phyloP scores from a whole-genome alignment of 495 filamentous ascomycete species.

The Peziza echinospora region DNA sequence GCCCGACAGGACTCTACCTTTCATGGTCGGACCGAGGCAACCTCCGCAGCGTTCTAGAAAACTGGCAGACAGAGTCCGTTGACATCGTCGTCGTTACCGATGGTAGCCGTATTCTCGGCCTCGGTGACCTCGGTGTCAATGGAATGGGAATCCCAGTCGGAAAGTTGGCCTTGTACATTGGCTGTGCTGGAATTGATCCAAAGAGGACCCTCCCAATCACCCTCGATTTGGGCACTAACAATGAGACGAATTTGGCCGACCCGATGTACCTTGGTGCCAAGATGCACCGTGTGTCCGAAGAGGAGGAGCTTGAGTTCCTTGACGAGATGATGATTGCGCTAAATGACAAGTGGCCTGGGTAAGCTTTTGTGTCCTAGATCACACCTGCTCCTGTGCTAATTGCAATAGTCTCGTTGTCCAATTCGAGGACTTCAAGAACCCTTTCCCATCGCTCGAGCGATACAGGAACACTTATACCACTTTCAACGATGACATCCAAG shows the following conservation, averaged over 20 bases:
- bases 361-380: constrained; percentile 22
- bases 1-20: constrained; percentile 40
- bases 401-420: constrained; percentile 64
- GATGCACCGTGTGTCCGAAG: constrained; percentile 51
- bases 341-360: constrained; percentile 61
- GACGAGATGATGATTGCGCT: constrained; percentile 93
- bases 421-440: constrained; percentile 97
- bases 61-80: constrained; percentile 53
- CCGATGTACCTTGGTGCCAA: constrained; percentile 85
- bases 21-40: constrained; percentile 57
- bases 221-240: constrained; percentile 77
- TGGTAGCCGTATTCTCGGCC: constrained; percentile 83
- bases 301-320: constrained; percentile 80
- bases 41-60: constrained; percentile 45
- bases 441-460: constrained; percentile 78
- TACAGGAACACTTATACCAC: constrained; percentile 75
- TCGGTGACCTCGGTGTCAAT: constrained; percentile 90
- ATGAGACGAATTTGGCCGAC: constrained; percentile 69
- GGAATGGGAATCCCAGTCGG: constrained; percentile 97
- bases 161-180: constrained; percentile 82
- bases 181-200: constrained; percentile 89
- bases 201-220: constrained; percentile 79
- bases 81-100: constrained; percentile 96
- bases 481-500: constrained; percentile 98
- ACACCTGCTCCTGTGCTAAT: constrained; percentile 7